Evolutionary conservation across 441 rosid species (phyloP).

Genomic region (Populus hybrid): DNA sequence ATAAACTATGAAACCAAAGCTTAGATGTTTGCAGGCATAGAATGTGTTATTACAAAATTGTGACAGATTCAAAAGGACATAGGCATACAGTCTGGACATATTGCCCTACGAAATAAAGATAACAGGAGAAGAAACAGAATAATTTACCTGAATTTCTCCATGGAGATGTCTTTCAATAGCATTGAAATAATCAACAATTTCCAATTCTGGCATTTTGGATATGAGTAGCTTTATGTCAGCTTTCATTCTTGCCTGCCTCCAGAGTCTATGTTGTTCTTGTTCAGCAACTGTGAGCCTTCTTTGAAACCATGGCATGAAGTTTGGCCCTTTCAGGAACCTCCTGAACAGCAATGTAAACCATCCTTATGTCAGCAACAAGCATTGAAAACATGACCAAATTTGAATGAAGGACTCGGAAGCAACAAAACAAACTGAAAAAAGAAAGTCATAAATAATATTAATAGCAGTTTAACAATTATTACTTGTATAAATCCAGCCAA

Average conservation of each 20-base stretch:
- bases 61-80: not conserved
- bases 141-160: slow-evolving; percentile 69
- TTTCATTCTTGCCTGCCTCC: slow-evolving; percentile 88
- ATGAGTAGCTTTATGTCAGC: slow-evolving; percentile 63
- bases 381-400: slow-evolving; percentile 1
- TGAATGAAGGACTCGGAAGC: not conserved
- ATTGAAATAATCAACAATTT: slow-evolving; percentile 87
- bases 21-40: not conserved
- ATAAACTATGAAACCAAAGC: too few relatives aligned
- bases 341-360: slow-evolving; percentile 42
- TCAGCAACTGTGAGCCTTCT: slow-evolving; percentile 76
- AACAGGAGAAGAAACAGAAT: not conserved
- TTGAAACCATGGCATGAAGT: slow-evolving; percentile 94
- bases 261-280: slow-evolving; percentile 83
- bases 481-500: slow-evolving; percentile 98
- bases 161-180: slow-evolving; percentile 81
- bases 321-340: slow-evolving; percentile 87
- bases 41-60: not conserved
- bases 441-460: slow-evolving; percentile 1
- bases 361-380: slow-evolving; percentile 12
- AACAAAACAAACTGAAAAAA: slow-evolving; percentile 6
- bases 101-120: not conserved
- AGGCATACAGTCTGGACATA: not conserved
- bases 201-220: slow-evolving; percentile 76
- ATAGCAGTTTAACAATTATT: slow-evolving; percentile 22